phyloP scores from a whole-genome alignment of 2,329 filamentous ascomycete genomes.

The Ophiostoma sp. region DNA sequence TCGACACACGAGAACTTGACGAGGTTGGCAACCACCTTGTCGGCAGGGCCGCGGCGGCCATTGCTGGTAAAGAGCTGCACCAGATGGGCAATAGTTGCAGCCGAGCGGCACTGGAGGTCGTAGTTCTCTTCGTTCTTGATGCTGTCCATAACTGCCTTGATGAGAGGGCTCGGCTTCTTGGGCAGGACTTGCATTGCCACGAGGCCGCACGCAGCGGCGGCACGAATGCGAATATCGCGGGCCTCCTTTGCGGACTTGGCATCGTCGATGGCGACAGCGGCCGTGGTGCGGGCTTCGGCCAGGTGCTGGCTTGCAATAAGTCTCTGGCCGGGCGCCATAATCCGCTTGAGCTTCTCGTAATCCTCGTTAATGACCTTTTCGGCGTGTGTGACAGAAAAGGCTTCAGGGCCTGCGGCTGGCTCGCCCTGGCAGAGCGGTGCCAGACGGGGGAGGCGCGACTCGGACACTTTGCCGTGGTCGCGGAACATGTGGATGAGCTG shows the following conservation, averaged over 20 bases:
- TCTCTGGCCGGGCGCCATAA: constrained; percentile 81
- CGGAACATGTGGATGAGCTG: constrained; percentile 87
- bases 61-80: constrained; percentile 80
- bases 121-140: constrained; percentile 91
- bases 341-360: constrained; percentile 81
- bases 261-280: constrained; percentile 68
- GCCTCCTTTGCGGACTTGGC: constrained; percentile 72
- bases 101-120: constrained; percentile 81
- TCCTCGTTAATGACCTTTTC: constrained; percentile 83
- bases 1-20: constrained; percentile 98
- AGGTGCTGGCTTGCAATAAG: constrained; percentile 77
- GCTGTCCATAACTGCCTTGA: constrained; percentile 98
- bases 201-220: constrained; percentile 79
- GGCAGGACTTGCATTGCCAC: constrained; percentile 83
- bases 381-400: constrained; percentile 82
- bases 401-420: constrained; percentile 80
- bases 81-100: constrained; percentile 74
- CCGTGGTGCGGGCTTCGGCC: constrained; percentile 67
- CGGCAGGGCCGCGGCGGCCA: constrained; percentile 76
- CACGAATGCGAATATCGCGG: constrained; percentile 79
- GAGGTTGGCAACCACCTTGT: constrained; percentile 92
- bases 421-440: constrained; percentile 94
- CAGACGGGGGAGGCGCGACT: constrained; percentile 68
- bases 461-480: constrained; percentile 77
- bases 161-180: constrained; percentile 87